Base-by-base conservation (phyloP, 208 protist genomes). In the Paratrypanosoma confusum region DNA sequence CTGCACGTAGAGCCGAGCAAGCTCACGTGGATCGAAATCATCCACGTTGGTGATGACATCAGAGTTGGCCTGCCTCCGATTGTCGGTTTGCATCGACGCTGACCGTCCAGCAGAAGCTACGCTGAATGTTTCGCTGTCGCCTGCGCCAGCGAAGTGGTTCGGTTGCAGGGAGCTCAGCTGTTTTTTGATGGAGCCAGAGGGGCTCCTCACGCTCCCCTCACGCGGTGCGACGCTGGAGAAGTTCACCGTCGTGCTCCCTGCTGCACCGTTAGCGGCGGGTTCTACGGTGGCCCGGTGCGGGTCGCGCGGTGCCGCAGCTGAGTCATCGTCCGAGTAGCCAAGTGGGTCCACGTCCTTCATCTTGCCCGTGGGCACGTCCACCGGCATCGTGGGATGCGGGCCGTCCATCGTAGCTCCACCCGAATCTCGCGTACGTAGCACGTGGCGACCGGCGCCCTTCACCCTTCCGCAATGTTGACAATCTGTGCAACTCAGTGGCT, bases 1-100 rank as follows among this genome's bases (percentile, higher is more conserved):
- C 48, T 76, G 73, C 6, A 63, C 73, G 53, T 81, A 79, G 16
- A 90, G 58, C 17, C 55, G 66, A 1, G 69, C 76, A 42, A 85
- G 41, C 38, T 81, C 71, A 20, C 51, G 51, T 5, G 71, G 57
- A 38, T 84, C 71, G 29, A 90, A 39, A 44, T 52, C 23, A 39
- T 90, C 77, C 40, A 69, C 38, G 14, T 49, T 60, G 34, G 45
- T 47, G 22, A 64, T 62, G 18, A 65, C 70, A 21, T 82, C 62
- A n/a, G 22, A 58, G 17, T 46, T 71, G 8, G 85, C 64, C 16
- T 38, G 43, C 7, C 5, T 25, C 7, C 1, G 2, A 13, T 39
- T 41, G 26, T 41, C 21, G 3, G 5, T 14, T 31, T 23, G n/a
- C 1, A 6, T 2, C 17, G 16, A n/a, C 22, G 3, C 22, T 7